Percentiles rank a stretch among this genome's conserved stretches.
phyloP scores from a whole-genome alignment of 768 basidiomycete species.

The Rhizopogon vinicolor region DNA sequence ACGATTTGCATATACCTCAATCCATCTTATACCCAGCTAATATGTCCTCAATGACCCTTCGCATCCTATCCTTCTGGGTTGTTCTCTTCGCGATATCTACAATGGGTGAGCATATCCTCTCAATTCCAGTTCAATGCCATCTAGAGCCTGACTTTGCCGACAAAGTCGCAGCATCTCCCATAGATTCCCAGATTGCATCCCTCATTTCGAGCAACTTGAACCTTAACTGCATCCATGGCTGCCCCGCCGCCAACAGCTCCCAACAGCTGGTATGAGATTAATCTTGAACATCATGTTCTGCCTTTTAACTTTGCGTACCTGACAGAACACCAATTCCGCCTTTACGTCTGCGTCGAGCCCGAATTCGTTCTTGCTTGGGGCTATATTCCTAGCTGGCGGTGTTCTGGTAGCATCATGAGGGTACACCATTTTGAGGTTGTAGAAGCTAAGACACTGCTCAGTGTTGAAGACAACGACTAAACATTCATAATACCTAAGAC shows the following conservation, averaged over 20 bases:
- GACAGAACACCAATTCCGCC: slow-evolving; percentile 17
- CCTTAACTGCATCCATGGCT: slow-evolving; percentile 19
- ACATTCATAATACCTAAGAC: no score
- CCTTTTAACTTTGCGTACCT: not conserved
- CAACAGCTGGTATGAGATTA: slow-evolving; percentile 16
- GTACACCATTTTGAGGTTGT: not conserved
- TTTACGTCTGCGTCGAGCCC: slow-evolving; percentile 13
- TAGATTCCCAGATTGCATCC: slow-evolving; percentile 14
- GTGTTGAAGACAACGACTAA: no score
- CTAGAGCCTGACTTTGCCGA: not conserved
- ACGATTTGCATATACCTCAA: not conserved
- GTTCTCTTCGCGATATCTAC: slow-evolving; percentile 14
- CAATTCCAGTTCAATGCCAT: not conserved
- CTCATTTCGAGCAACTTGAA: slow-evolving; percentile 20
- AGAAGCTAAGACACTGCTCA: no score
- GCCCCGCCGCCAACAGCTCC: slow-evolving; percentile 11
- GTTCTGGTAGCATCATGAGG: slow-evolving; percentile 14
- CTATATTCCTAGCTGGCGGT: slow-evolving; percentile 15
- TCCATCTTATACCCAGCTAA: slow-evolving; percentile 9
- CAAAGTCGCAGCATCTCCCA: slow-evolving; percentile 19
- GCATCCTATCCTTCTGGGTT: slow-evolving; percentile 16
- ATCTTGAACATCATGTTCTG: not conserved
- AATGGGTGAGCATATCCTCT: slow-evolving; percentile 11
- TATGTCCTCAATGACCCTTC: slow-evolving; percentile 6
- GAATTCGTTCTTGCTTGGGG: slow-evolving; percentile 14